A percentile compares a stretch with the other conserved stretches of the same genome.
Conservation (phyloP, 2,329 filamentous ascomycete species). For the Penicillium sp. region DNA sequence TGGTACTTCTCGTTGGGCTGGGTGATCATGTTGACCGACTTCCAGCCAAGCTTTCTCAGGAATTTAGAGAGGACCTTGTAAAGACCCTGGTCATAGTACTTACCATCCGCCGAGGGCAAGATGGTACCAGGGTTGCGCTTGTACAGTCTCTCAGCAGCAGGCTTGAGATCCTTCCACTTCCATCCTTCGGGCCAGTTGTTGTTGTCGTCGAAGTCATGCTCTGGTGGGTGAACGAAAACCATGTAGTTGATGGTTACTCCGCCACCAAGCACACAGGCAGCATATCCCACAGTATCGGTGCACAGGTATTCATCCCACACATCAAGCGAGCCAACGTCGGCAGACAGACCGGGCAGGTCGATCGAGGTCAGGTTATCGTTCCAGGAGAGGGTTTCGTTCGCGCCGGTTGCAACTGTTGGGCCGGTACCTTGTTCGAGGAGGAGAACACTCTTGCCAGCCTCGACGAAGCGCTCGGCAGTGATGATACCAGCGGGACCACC, state of each 20-base stretch:
- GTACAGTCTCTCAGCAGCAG: slow-evolving; percentile 64
- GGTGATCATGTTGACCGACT: slow-evolving; percentile 59
- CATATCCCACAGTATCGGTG: slow-evolving; percentile 22
- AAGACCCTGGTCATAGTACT: slow-evolving; percentile 66
- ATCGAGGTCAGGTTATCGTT: slow-evolving; percentile 24
- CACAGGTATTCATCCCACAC: slow-evolving; percentile 24
- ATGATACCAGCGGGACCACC: slow-evolving; percentile 27
- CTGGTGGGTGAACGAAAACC: slow-evolving; percentile 48
- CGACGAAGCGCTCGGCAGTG: slow-evolving; percentile 22
- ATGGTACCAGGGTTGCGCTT: slow-evolving; percentile 69
- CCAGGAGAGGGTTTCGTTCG: slow-evolving; percentile 25
- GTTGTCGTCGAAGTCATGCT: slow-evolving; percentile 69
- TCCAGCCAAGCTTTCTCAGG: slow-evolving; percentile 63
- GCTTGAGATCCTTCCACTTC: slow-evolving; percentile 63
- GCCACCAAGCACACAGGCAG: slow-evolving; percentile 29
- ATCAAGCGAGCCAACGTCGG: slow-evolving; percentile 20
- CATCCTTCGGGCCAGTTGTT: slow-evolving; percentile 71
- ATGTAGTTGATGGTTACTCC: slow-evolving; percentile 31
- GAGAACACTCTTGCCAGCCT: slow-evolving; percentile 25
- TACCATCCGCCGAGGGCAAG: slow-evolving; percentile 64
- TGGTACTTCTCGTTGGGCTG: slow-evolving; percentile 64
- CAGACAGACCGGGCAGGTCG: slow-evolving; percentile 29
- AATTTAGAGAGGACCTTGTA: slow-evolving; percentile 64
- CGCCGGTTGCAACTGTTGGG: slow-evolving; percentile 25
- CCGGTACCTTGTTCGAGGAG: slow-evolving; percentile 24